A percentile compares a stretch with the other conserved stretches of the same genome.
These are phyloP conservation scores for Colletotrichum sp. DNA, from an alignment of 2,329 filamentous ascomycete genomes.

Conservation along the genomic window DNA sequence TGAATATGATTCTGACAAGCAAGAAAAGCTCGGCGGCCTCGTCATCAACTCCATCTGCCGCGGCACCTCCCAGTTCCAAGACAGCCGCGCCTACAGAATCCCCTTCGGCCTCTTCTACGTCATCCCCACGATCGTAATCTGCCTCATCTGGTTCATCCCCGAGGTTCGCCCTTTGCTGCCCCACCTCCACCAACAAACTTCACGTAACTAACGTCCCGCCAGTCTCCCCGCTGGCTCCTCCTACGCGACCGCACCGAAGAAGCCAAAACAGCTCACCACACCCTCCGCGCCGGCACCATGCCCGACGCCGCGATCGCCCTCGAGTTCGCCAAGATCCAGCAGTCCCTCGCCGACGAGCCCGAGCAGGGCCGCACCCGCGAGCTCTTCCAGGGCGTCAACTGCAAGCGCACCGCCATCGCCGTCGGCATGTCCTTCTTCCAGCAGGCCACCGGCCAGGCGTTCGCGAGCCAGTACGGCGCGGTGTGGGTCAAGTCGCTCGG, in stretches of 20 bases:
- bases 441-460: constrained; percentile 24
- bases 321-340: constrained; percentile 21
- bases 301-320: constrained; percentile 26
- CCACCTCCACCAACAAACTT: not conserved
- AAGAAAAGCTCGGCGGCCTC: constrained; percentile 21
- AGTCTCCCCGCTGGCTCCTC: constrained; percentile 34
- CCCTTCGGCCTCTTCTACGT: constrained; percentile 39
- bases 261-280: constrained; percentile 26
- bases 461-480: constrained; percentile 24
- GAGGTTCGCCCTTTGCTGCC: constrained; percentile 17
- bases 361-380: constrained; percentile 26
- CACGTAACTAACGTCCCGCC: not conserved
- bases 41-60: constrained; percentile 32
- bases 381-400: constrained; percentile 27
- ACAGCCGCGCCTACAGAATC: constrained; percentile 36
- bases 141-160: constrained; percentile 31
- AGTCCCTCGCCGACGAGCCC: constrained; percentile 10
- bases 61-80: constrained; percentile 30
- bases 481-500: constrained; percentile 32
- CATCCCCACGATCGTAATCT: constrained; percentile 32
- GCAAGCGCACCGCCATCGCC: constrained; percentile 29
- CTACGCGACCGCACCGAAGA: constrained; percentile 30
- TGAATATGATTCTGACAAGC: too few species aligned
- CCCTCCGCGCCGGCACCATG: constrained; percentile 26
- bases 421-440: constrained; percentile 26